Conservation (phyloP, 768 basidiomycete genomes). For the Arthromyces matolae region DNA sequence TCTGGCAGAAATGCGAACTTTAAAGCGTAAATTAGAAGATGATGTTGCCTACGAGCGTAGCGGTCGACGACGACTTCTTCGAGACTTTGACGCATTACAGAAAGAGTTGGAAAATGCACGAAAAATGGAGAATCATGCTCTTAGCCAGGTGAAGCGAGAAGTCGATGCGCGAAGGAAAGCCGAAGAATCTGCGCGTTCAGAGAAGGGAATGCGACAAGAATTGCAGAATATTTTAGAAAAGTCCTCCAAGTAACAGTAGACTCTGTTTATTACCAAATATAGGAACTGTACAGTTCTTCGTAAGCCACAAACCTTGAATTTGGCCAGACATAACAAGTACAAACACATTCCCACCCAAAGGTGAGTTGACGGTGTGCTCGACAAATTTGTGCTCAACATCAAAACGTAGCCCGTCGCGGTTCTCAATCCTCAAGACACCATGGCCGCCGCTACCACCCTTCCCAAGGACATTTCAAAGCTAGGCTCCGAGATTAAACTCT, state of each 20-base stretch:
- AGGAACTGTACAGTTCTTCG: constrained; percentile 45
- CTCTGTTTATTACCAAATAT: constrained; percentile 4
- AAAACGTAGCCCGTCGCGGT: constrained; percentile 22
- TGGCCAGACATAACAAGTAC: constrained; percentile 39
- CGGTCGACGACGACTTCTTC: constrained; percentile 34
- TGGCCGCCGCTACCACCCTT: constrained; percentile 67
- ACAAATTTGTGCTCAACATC: constrained; percentile 25
- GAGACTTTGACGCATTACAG: constrained; percentile 28
- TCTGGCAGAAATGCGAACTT: constrained; percentile 29
- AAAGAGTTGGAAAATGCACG: constrained; percentile 29
- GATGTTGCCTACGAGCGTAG: constrained; percentile 30
- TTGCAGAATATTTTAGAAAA: constrained; percentile 10
- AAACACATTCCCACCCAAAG: constrained; percentile 42
- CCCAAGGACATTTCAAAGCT: constrained; percentile 80
- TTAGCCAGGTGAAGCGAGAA: constrained; percentile 30
- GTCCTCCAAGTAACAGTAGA: constrained; percentile 2
- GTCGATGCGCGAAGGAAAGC: constrained; percentile 63
- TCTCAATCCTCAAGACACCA: constrained; percentile 43
- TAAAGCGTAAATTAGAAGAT: constrained; percentile 46
- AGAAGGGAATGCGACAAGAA: constrained; percentile 20
- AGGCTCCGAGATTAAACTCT: constrained; percentile 89
- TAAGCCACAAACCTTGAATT: constrained; percentile 41
- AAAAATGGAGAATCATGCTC: constrained; percentile 26
- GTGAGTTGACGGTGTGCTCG: constrained; percentile 32
- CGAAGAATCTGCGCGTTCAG: constrained; percentile 53